Percentiles rank a stretch among this genome's conserved stretches.
Evolutionary conservation across 768 basidiomycete species (phyloP).

Genomic region (Pisolithus microcarpus): DNA sequence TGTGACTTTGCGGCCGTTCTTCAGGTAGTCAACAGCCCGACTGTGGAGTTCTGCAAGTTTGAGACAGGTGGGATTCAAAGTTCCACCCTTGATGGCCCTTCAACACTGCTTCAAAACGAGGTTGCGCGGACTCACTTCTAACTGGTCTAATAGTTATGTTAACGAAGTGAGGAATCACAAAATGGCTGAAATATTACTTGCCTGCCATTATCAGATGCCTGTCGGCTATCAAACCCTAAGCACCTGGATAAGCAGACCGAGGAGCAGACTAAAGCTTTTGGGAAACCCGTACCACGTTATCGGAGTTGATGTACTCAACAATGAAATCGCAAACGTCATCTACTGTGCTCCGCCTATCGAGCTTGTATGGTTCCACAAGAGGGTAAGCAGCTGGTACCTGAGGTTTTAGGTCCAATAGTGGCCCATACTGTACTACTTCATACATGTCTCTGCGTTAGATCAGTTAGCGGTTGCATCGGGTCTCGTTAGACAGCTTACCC

Average conservation of each 20-base stretch:
- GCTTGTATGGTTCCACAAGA: constrained; percentile 27
- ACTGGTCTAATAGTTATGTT: constrained; percentile 50
- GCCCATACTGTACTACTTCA: constrained; percentile 48
- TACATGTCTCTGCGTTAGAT: constrained; percentile 48
- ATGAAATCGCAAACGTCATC: constrained; percentile 75
- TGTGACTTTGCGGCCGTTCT: constrained; percentile 63
- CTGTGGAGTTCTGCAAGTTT: constrained; percentile 50
- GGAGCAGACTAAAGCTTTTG: background rate
- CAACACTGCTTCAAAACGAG: background rate
- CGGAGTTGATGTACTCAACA: constrained; percentile 78
- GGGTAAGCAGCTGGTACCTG: constrained; percentile 48
- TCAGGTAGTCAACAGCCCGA: constrained; percentile 75
- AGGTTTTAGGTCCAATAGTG: constrained; percentile 47
- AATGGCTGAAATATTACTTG: constrained; percentile 20
- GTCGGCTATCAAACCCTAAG: constrained; percentile 61
- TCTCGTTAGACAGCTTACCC: constrained; percentile 40
- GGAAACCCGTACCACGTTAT: constrained; percentile 52
- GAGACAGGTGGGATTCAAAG: constrained; percentile 49
- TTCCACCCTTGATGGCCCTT: constrained; percentile 44
- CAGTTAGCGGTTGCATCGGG: background rate
- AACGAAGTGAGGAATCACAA: background rate
- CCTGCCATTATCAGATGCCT: constrained; percentile 67
- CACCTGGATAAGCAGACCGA: constrained; percentile 1
- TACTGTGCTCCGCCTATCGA: constrained; percentile 46
- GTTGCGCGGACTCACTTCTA: constrained; percentile 37